Percentiles rank a stretch among this genome's conserved stretches.
Evolutionary conservation across 2,329 filamentous ascomycete genomes (phyloP).

Genomic region (Arthrobotrys sphaeroides): DNA sequence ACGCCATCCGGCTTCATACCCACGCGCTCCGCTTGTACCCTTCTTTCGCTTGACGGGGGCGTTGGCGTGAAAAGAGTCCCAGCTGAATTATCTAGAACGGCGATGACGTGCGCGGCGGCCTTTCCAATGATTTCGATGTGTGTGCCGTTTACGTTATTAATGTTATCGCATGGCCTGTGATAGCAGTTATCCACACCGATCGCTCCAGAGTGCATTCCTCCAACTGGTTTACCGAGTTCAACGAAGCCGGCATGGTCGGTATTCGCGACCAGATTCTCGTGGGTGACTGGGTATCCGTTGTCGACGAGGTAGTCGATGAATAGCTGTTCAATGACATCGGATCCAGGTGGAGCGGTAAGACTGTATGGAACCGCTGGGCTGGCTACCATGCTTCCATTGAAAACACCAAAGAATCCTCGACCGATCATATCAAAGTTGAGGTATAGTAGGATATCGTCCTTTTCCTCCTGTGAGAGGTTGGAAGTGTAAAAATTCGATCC

Average conservation of each 20-base stretch:
- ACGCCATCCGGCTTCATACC: too few species aligned
- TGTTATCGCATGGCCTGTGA: conserved; percentile 60
- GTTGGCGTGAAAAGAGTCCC: too few species aligned
- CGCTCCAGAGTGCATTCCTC: conserved; percentile 60
- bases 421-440: conserved; percentile 62
- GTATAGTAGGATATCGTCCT: conserved; percentile 62
- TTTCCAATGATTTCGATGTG: conserved; percentile 60
- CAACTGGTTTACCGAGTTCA: conserved; percentile 60
- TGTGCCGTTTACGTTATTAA: conserved; percentile 59
- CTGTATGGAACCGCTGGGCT: conserved; percentile 62
- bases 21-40: too few species aligned
- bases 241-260: conserved; percentile 60
- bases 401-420: conserved; percentile 59
- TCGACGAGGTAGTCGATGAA: conserved; percentile 58
- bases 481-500: conserved; percentile 59
- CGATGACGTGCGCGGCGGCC: conserved; percentile 60
- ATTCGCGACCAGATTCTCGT: conserved; percentile 59
- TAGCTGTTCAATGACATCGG: conserved; percentile 59
- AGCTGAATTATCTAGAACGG: conserved; percentile 54
- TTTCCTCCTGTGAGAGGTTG: conserved; percentile 54
- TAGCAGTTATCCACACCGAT: conserved; percentile 65
- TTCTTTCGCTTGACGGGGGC: too few species aligned
- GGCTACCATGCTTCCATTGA: conserved; percentile 64
- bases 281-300: conserved; percentile 56
- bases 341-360: conserved; percentile 57